Conservation (phyloP, 768 basidiomycete species). For the Mycena pura region DNA sequence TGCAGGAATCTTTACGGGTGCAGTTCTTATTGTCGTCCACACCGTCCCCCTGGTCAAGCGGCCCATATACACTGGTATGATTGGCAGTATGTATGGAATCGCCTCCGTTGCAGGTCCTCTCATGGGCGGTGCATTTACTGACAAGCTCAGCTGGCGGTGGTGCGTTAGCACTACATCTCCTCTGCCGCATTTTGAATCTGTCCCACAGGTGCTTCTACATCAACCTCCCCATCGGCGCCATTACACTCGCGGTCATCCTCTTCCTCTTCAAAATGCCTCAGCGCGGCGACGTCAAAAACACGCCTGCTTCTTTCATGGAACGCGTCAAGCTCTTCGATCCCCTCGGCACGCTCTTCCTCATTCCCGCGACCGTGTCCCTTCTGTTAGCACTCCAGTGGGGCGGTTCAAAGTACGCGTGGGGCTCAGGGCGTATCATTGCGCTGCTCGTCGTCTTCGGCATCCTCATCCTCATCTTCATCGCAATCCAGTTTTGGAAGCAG, state of each 20-base stretch:
- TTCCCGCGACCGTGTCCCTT: constrained; percentile 17
- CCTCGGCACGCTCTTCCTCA: constrained; percentile 13
- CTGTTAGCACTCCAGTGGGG: constrained; percentile 51
- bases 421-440: too few species aligned
- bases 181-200: too few species aligned
- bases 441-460: constrained; percentile 15
- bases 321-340: constrained; percentile 20
- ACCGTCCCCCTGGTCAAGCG: constrained; percentile 36
- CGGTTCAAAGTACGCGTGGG: constrained; percentile 50
- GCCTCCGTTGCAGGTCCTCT: constrained; percentile 30
- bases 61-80: constrained; percentile 43
- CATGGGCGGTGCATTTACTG: constrained; percentile 36
- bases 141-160: constrained; percentile 44
- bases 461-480: constrained; percentile 19
- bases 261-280: constrained; percentile 27
- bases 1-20: constrained; percentile 37
- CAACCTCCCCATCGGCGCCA: constrained; percentile 27
- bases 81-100: constrained; percentile 36
- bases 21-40: constrained; percentile 32
- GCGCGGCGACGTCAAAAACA: neutral
- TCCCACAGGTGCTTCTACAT: constrained; percentile 39
- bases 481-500: constrained; percentile 15
- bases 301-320: neutral
- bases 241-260: constrained; percentile 9
- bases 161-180: too few species aligned